Conservation (phyloP, 2,329 filamentous ascomycete species). For the Thielaviopsis punctulata region DNA sequence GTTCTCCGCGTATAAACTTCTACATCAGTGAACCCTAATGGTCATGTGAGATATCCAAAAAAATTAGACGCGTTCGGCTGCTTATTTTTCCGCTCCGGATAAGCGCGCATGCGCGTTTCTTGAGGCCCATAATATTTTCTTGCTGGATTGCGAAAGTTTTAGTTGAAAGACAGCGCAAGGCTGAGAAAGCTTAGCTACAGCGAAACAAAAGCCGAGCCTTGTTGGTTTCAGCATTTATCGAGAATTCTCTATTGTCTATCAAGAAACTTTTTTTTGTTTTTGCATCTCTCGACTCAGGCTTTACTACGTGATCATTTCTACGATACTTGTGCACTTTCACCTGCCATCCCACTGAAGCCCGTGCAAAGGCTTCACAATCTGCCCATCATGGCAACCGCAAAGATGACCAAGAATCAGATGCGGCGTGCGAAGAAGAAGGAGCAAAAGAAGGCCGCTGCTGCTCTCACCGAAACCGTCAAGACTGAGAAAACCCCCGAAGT, state of each 20-base stretch:
- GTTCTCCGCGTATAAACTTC: too few species aligned
- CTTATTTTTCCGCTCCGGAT: too few species aligned
- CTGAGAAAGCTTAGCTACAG: not conserved
- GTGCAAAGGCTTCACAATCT: slow-evolving; percentile 5
- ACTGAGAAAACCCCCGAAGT: slow-evolving; percentile 10
- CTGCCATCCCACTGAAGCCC: not conserved
- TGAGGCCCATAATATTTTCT: not conserved
- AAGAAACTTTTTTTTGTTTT: not conserved
- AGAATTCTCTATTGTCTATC: too few species aligned
- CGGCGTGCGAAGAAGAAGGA: slow-evolving; percentile 89
- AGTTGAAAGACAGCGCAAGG: not conserved
- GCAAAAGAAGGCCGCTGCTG: slow-evolving; percentile 44
- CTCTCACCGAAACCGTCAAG: slow-evolving; percentile 8
- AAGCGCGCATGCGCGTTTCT: not conserved
- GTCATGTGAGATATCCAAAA: too few species aligned
- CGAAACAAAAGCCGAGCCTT: not conserved
- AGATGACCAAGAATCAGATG: slow-evolving; percentile 88
- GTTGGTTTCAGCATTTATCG: too few species aligned
- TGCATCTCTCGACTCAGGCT: too few species aligned
- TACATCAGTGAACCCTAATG: too few species aligned
- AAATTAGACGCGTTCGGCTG: too few species aligned
- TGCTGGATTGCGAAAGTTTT: too few species aligned
- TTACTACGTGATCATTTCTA: not conserved
- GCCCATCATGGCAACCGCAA: slow-evolving; percentile 42
- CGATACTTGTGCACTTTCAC: not conserved